Evolutionary conservation across 495 filamentous ascomycete species (phyloP), one percentile per base, ranked within the genome.

Genomic region (Letharia lupina): DNA sequence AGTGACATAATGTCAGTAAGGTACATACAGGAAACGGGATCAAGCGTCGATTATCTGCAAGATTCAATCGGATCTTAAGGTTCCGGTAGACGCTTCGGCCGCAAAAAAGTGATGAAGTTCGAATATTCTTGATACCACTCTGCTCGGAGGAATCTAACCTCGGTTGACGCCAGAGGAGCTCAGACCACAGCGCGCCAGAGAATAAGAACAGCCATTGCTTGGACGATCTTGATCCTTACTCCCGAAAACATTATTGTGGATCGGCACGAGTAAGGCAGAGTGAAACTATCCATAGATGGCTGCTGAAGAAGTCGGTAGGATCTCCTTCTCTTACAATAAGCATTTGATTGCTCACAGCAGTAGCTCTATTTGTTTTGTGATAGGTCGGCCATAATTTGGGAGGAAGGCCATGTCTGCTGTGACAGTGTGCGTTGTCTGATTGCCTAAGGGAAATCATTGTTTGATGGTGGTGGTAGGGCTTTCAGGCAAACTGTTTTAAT

Each of bases 21-120:
- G 23, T 28, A 28, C 23, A 28, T 57, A 57, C 4, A 18, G 15
- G 31, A 20, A 5, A 23, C 54, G 54, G 54, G 31, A 57, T 33
- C 33, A 33, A 57, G 33, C 54, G 16, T 16, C 54, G 54, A 57
- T 57, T 56, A 18, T n/a, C 54, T 57, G 54, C 54, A 57, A 57
- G 54, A 57, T 57, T 54, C 1, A n/a, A 57, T 57, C 54, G 54
- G 54, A 57, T 18, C 7, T 16, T 57, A 4, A 16, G 31, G 28
- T 37, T 57, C 54, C 54, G 54, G 54, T 37, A 57, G 54, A 57
- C 54, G 54, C 54, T 57, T 57, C 54, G 54, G 54, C 54, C 54
- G 54, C 33, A 57, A 56, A 7, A 56, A 57, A 57, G 6, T 13
- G 10, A 56, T 35, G 52, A 20, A 10, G 13, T 5, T 57, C 6